Conservation (phyloP, 345 rosid species). For the Sonneratia alba region DNA sequence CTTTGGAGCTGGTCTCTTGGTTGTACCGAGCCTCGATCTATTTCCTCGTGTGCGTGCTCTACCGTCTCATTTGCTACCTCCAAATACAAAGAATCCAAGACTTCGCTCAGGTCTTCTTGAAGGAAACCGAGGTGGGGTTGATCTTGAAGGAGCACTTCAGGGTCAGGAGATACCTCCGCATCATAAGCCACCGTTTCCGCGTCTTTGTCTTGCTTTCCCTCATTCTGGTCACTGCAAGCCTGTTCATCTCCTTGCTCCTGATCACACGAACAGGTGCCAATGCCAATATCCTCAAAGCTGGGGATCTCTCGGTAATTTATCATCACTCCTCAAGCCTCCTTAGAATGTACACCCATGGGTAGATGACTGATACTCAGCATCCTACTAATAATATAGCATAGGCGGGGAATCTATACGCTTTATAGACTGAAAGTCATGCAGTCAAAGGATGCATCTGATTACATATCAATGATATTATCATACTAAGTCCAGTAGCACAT, state of each 20-base stretch:
- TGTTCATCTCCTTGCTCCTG: conserved; percentile 53
- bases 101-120: conserved; percentile 59
- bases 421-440: no score
- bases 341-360: neutral
- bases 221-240: conserved; percentile 64
- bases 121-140: conserved; percentile 57
- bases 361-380: neutral
- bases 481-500: no score
- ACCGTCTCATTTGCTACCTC: conserved; percentile 55
- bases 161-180: conserved; percentile 54
- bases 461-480: no score
- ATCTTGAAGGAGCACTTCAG: conserved; percentile 56
- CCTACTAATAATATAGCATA: no score
- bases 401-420: no score
- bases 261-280: conserved; percentile 44
- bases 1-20: conserved; percentile 76
- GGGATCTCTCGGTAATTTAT: conserved; percentile 53
- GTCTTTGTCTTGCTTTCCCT: conserved; percentile 50
- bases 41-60: conserved; percentile 62
- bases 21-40: conserved; percentile 63
- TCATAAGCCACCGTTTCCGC: conserved; percentile 85
- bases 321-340: neutral
- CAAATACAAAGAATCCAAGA: conserved; percentile 67
- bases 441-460: no score
- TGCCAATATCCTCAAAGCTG: conserved; percentile 65